phyloP scores from a whole-genome alignment of 768 basidiomycete genomes.

The Boletales sp. region DNA sequence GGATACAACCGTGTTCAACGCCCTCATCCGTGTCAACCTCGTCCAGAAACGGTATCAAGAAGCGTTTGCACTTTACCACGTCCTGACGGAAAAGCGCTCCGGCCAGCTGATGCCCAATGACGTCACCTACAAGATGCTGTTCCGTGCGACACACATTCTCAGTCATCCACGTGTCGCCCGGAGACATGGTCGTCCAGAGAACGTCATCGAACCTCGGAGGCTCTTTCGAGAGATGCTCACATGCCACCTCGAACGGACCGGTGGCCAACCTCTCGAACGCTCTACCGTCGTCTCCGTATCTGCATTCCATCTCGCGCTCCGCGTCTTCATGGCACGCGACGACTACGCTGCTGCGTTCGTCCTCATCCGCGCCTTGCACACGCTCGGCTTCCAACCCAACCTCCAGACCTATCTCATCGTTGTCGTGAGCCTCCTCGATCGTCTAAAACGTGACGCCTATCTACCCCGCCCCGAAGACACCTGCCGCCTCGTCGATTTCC shows the following conservation, averaged over 20 bases:
- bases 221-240: conserved; percentile 46
- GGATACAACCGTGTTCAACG: conserved; percentile 44
- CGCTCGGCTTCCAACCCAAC: conserved; percentile 30
- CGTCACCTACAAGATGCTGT: conserved; percentile 44
- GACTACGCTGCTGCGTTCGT: conserved; percentile 50
- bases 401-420: conserved; percentile 39
- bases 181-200: conserved; percentile 14
- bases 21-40: conserved; percentile 42
- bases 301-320: conserved; percentile 41
- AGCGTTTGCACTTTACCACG: conserved; percentile 43
- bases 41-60: conserved; percentile 28
- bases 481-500: conserved; percentile 23
- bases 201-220: conserved; percentile 34
- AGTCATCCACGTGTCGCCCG: conserved; percentile 20
- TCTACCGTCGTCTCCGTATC: conserved; percentile 30
- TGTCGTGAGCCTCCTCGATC: conserved; percentile 35
- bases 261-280: conserved; percentile 10
- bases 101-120: conserved; percentile 36
- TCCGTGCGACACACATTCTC: conserved; percentile 28
- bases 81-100: conserved; percentile 34
- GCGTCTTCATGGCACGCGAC: conserved; percentile 38
- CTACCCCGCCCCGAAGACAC: not conserved
- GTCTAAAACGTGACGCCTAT: conserved; percentile 24
- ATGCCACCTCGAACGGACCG: conserved; percentile 27
- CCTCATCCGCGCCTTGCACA: conserved; percentile 31